Evolutionary conservation across 2,329 filamentous ascomycete genomes (phyloP), one percentile per base, ranked within the genome.

Genomic region (Laburnicola sp.): DNA sequence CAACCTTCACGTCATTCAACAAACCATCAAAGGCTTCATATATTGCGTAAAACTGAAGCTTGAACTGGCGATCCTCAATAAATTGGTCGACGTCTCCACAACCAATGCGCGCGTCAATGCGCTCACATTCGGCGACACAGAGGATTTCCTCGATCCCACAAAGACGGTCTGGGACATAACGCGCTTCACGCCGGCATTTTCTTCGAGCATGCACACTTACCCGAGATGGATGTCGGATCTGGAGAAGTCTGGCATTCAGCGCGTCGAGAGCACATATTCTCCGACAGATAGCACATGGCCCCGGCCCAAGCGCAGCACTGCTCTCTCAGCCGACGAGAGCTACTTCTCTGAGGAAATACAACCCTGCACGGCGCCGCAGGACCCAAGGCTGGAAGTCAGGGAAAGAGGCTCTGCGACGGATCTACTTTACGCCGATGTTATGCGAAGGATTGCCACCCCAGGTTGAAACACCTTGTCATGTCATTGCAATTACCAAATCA

Each of bases 61-160:
- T 10, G 82, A 83, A 60, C 74, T 78, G 50, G 75, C 77, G n/a
- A 75, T 84, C 45, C 66, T 84, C 25, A 74, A 80, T 43, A 68
- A 70, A 10, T 59, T 77, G 6, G 69, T 75, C 16, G 56, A 61
- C 21, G 45, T 62, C 10, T 59, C 56, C 1, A 37, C 41, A 4
- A 8, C 43, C 4, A 53, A 56, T 39, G 37, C 38, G 11, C 48
- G 51, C 25, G 41, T 42, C 9, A 56, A 34, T 21, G 34, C 41
- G 2, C 21, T 60, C 6, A 55, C 52, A 10, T 51, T 56, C 22
- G 53, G 57, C 34, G 40, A 58, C 21, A 58, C 54, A 11, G 60
- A 62, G 45, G 59, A 60, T 6, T 62, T 62, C 45, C 34, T 62
- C 7, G 59, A 62, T 37, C 57, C 57, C 1, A 60, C 54, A 5